Percentiles rank a stretch among this genome's conserved stretches.
phyloP scores from a whole-genome alignment of 2,329 filamentous ascomycete species.

The Penicillium sp. region DNA sequence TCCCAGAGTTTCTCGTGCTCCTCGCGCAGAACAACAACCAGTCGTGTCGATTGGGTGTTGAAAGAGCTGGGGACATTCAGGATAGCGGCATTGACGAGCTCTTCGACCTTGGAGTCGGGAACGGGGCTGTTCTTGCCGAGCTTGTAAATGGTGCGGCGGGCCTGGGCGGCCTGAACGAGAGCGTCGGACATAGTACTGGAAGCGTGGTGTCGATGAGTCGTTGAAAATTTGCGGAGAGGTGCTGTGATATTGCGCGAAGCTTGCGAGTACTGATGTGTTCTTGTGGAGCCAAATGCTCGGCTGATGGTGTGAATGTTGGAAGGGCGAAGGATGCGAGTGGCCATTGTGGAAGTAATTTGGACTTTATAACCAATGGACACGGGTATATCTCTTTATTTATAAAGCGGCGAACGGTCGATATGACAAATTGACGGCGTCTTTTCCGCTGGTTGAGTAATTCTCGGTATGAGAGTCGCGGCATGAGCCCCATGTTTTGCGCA shows the following conservation, averaged over 20 bases:
- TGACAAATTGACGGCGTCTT: background rate
- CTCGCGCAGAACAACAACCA: conserved; percentile 73
- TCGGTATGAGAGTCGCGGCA: background rate
- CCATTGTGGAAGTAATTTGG: conserved; percentile 6
- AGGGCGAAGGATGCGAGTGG: conserved; percentile 13
- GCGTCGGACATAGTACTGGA: conserved; percentile 21
- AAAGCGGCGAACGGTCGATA: background rate
- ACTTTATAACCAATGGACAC: background rate
- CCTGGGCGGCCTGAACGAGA: conserved; percentile 32
- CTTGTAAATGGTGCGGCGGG: conserved; percentile 38
- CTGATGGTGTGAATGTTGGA: conserved; percentile 13
- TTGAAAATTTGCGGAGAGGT: conserved; percentile 23
- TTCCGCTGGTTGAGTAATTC: background rate
- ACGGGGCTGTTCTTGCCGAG: conserved; percentile 36
- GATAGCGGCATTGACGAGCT: conserved; percentile 50
- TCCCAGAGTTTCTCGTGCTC: conserved; percentile 91
- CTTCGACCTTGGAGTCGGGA: conserved; percentile 36
- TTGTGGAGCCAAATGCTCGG: conserved; percentile 11
- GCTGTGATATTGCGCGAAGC: background rate
- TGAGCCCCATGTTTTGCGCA: background rate
- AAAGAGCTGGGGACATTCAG: conserved; percentile 74
- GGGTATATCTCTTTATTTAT: background rate
- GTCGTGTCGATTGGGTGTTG: conserved; percentile 81
- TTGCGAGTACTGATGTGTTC: background rate
- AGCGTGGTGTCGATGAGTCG: conserved; percentile 1